Conservation (phyloP, 2,329 filamentous ascomycete genomes). For the Penicillium sp. region DNA sequence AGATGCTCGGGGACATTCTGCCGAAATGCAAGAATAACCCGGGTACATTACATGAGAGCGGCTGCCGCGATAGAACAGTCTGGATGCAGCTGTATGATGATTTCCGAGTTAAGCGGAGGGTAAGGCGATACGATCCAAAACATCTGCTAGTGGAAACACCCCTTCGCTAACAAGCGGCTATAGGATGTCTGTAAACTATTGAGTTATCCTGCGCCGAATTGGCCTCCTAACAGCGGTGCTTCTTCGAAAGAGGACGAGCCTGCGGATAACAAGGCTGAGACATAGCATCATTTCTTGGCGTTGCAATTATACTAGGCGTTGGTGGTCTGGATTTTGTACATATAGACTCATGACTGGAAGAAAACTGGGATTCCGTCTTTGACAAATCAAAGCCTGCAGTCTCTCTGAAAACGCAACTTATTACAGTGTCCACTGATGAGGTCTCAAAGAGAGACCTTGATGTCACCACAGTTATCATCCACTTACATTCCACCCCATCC, state of each 20-base stretch:
- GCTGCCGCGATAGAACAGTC: constrained; percentile 43
- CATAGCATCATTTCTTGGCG: neutral
- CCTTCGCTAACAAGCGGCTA: constrained; percentile 1
- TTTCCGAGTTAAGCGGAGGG: constrained; percentile 40
- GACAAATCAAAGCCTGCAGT: neutral
- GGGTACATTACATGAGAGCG: constrained; percentile 41
- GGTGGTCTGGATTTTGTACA: neutral
- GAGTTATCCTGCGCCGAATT: constrained; percentile 43
- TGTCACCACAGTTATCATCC: neutral
- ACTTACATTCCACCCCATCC: neutral
- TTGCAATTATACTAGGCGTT: neutral
- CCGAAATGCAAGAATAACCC: constrained; percentile 42
- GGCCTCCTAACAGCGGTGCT: constrained; percentile 24
- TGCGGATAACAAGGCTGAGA: neutral
- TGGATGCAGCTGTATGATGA: constrained; percentile 46
- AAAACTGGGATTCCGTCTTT: neutral
- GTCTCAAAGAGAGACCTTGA: too few species aligned
- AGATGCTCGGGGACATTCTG: constrained; percentile 36
- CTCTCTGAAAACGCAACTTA: neutral
- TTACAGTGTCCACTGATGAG: neutral
- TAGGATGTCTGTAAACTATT: constrained; percentile 43
- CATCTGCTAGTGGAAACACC: neutral
- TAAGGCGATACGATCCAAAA: constrained; percentile 16
- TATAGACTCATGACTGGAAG: neutral
- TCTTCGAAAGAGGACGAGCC: neutral